Evolutionary conservation across 2,329 filamentous ascomycete species (phyloP).

Genomic region (Raffaelea ambrosiae): DNA sequence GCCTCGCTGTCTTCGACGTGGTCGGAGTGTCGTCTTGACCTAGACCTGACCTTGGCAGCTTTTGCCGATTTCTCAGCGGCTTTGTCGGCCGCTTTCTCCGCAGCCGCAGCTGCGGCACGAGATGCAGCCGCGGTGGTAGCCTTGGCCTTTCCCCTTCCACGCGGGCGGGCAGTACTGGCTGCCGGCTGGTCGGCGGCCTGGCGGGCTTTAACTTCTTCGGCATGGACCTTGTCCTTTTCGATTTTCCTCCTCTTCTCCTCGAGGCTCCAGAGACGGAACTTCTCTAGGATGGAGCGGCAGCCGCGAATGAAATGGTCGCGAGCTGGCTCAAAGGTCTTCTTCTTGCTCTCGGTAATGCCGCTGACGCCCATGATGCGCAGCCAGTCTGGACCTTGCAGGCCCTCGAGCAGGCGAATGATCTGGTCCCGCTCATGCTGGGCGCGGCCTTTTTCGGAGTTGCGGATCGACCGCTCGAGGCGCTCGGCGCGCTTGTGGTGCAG

Average conservation of each 20-base stretch:
- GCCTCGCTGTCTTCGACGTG: slow-evolving; percentile 20
- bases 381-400: slow-evolving; percentile 88
- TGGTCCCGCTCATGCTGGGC: slow-evolving; percentile 61
- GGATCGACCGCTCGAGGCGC: slow-evolving; percentile 51
- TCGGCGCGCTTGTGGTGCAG: slow-evolving; percentile 50
- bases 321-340: slow-evolving; percentile 79
- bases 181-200: slow-evolving; percentile 7
- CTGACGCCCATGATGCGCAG: slow-evolving; percentile 84
- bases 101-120: neutral
- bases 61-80: neutral
- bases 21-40: neutral
- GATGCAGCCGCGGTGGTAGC: slow-evolving; percentile 9
- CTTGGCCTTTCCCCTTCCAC: slow-evolving; percentile 12
- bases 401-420: slow-evolving; percentile 61
- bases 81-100: too few relatives aligned
- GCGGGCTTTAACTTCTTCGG: slow-evolving; percentile 35
- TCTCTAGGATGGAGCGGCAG: slow-evolving; percentile 72
- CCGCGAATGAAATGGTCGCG: slow-evolving; percentile 77
- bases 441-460: slow-evolving; percentile 55
- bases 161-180: neutral
- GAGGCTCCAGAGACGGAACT: slow-evolving; percentile 80
- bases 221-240: slow-evolving; percentile 59
- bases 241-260: slow-evolving; percentile 79
- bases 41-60: neutral
- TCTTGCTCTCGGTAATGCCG: slow-evolving; percentile 74